Evolutionary conservation across 2,329 filamentous ascomycete genomes (phyloP), one percentile per base, ranked within the genome.

Genomic region (Xylariales sp.): DNA sequence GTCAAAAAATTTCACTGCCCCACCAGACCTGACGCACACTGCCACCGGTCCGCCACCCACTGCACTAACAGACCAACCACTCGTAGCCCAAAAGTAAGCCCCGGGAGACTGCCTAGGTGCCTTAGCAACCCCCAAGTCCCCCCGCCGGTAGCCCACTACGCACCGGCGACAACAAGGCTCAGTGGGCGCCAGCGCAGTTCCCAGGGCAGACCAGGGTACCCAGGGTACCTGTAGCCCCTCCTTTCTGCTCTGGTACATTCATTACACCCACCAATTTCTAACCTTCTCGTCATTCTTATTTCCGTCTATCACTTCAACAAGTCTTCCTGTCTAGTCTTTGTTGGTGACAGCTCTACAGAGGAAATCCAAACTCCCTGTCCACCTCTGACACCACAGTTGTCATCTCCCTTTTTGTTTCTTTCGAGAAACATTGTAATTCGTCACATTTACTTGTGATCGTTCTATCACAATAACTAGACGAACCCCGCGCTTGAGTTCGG

Each of bases 361-460:
- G 48, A 32, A 30, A 45, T 34, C 6, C 6, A 30, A 53, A 12
- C n/a, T 23, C 28, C 50, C 48, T 49, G 41, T 53, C 54, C 28
- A 50, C 46, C 28, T 4, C 34, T 39, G 3, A 52, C 43, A 60
- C 39, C 5, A 12, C n/a, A 39, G 3, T 18, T 46, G 12, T 62
- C 18, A n/a, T 49, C 53, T 12, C 23, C 23, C 23, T 23, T 23
- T 23, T 23, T 48, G 16, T 14, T 41, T 41, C 39, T 14, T 18
- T 34, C 34, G 30, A 57, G 34, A 52, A 56, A 32, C 12, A 49
- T 32, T 45, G 6, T 23, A 39, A 39, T 54, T 18, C 28, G 54
- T 75, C 73, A 67, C 74, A 75, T 75, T 75, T 23, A 50, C 66
- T 73, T 72, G 73, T 75, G 74, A 71, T 71, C 63, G 52, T 50